Evolutionary conservation across 2,329 filamentous ascomycete genomes (phyloP).

Genomic region (Chaetomium sp.): DNA sequence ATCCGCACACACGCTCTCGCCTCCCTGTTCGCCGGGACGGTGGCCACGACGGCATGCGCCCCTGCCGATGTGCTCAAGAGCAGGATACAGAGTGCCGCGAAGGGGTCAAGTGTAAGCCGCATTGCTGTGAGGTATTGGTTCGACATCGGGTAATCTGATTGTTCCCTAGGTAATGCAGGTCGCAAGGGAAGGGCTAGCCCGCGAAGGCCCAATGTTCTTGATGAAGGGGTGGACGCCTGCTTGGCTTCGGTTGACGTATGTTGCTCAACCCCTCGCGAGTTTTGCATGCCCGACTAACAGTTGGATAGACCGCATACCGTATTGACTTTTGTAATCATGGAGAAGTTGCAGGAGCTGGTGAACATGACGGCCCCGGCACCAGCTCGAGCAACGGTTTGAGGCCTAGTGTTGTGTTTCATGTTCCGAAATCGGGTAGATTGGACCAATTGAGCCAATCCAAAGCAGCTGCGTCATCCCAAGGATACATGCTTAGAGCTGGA

Average conservation of each 20-base stretch:
- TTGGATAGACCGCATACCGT: constrained; percentile 30
- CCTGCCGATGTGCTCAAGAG: constrained; percentile 31
- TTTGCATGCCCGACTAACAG: not conserved
- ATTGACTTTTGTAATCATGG: constrained; percentile 34
- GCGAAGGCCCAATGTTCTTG: constrained; percentile 30
- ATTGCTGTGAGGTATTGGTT: too few relatives aligned
- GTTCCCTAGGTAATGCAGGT: constrained; percentile 30
- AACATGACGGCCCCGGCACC: constrained; percentile 18
- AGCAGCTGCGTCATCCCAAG: constrained; percentile 61
- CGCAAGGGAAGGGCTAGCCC: constrained; percentile 24
- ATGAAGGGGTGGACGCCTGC: constrained; percentile 31
- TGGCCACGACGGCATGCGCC: constrained; percentile 31
- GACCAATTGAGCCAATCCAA: constrained; percentile 60
- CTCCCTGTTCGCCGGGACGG: constrained; percentile 27
- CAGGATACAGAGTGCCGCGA: constrained; percentile 31
- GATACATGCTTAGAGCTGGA: constrained; percentile 55
- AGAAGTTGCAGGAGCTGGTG: constrained; percentile 32
- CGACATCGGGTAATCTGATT: not conserved
- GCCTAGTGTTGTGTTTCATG: constrained; percentile 26
- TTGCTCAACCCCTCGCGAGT: not conserved
- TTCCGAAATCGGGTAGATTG: constrained; percentile 46
- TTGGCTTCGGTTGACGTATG: constrained; percentile 19
- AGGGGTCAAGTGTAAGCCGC: constrained; percentile 25
- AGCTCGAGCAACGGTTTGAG: constrained; percentile 22
- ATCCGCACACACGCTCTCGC: constrained; percentile 32